Conservation (phyloP, 192 early-diverging fungal genomes). For the Chytriomyces sp. region DNA sequence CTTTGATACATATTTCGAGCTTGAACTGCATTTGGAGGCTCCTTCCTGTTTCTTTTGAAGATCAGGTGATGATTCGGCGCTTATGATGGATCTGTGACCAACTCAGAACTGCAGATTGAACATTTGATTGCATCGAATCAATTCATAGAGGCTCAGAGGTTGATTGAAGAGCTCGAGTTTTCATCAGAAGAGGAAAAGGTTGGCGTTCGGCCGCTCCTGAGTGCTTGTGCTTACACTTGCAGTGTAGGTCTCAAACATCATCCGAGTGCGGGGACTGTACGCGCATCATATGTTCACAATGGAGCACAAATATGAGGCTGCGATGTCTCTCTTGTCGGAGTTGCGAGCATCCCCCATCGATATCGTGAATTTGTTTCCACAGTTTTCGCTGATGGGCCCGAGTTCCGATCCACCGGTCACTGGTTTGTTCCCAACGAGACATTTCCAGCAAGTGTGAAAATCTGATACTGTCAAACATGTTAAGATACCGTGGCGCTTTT, state of each 20-base stretch:
- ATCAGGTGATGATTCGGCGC: constrained; percentile 39
- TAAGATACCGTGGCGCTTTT: constrained; percentile 63
- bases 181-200: constrained; percentile 53
- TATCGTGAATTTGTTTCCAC: constrained; percentile 61
- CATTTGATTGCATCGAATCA: constrained; percentile 42
- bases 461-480: constrained; percentile 1
- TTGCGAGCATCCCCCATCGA: constrained; percentile 60
- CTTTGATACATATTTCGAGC: constrained; percentile 44
- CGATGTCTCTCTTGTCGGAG: constrained; percentile 50
- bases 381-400: constrained; percentile 39
- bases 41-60: constrained; percentile 59
- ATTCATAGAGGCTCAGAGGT: constrained; percentile 48
- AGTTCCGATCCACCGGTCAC: constrained; percentile 23
- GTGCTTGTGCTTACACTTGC: neutral
- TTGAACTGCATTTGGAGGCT: constrained; percentile 48
- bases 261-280: constrained; percentile 55
- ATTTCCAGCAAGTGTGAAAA: constrained; percentile 12
- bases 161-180: constrained; percentile 62
- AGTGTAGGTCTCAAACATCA: constrained; percentile 52
- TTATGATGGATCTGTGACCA: neutral
- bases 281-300: constrained; percentile 57
- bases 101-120: constrained; percentile 45
- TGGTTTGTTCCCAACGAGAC: constrained; percentile 18
- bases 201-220: neutral
- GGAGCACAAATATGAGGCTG: constrained; percentile 53